phyloP scores from a whole-genome alignment of 2,329 filamentous ascomycete genomes.

The Pseudohalonectria lignicola region DNA sequence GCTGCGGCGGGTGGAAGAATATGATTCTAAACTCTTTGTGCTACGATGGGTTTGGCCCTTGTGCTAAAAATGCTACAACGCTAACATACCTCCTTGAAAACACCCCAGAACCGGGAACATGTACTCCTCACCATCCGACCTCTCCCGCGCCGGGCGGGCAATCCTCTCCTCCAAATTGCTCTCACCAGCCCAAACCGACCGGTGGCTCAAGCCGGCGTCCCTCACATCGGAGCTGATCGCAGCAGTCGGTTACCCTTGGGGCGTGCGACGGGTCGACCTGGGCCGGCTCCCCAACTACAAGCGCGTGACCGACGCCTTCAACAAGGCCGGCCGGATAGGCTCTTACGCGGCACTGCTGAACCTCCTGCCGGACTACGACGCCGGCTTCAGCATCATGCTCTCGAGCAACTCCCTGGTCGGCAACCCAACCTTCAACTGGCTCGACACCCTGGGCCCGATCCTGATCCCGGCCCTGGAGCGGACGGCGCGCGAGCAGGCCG shows the following conservation, averaged over 20 bases:
- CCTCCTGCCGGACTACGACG: constrained; percentile 20
- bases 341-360: constrained; percentile 21
- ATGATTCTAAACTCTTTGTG: too few relatives aligned
- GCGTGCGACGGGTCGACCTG: constrained; percentile 22
- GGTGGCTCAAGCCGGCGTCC: constrained; percentile 30
- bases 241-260: constrained; percentile 31
- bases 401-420: constrained; percentile 11
- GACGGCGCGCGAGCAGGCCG: constrained; percentile 16
- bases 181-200: constrained; percentile 20
- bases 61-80: too few relatives aligned
- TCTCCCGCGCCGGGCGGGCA: constrained; percentile 28
- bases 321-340: constrained; percentile 19
- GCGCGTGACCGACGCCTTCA: constrained; percentile 6
- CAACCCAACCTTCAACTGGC: constrained; percentile 16
- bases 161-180: constrained; percentile 27
- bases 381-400: constrained; percentile 21
- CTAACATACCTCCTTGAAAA: too few relatives aligned
- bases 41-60: too few relatives aligned
- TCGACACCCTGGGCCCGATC: constrained; percentile 15
- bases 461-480: constrained; percentile 18
- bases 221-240: constrained; percentile 24
- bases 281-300: constrained; percentile 3
- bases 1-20: too few relatives aligned
- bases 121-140: constrained; percentile 29
- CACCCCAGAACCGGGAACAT: constrained; percentile 29